Conservation (phyloP, 139 green algal species). For the Nannochloris sp. region DNA sequence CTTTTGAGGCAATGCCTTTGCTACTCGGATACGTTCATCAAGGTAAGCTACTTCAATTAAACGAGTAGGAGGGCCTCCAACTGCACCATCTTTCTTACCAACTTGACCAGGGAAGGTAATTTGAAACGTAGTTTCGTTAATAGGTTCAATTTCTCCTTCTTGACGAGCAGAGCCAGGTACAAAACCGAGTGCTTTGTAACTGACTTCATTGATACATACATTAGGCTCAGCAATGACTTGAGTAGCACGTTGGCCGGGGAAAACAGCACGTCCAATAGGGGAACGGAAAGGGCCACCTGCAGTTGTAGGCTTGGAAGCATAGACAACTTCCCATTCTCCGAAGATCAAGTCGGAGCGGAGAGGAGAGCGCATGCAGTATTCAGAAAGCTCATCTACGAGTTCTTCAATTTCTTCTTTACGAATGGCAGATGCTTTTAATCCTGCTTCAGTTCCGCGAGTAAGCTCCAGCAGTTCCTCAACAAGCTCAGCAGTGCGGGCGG, state of each 20-base stretch:
- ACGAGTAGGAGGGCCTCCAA: slow-evolving; percentile 8
- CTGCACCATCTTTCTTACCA: slow-evolving; percentile 1
- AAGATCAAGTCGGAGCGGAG: slow-evolving; percentile 18
- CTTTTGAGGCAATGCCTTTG: neutral
- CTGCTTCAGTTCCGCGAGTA: slow-evolving; percentile 7
- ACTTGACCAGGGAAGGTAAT: slow-evolving; percentile 14
- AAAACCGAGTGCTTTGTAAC: slow-evolving; percentile 29
- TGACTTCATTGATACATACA: slow-evolving; percentile 20
- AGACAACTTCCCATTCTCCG: slow-evolving; percentile 22
- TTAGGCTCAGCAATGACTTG: slow-evolving; percentile 15
- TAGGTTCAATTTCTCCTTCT: slow-evolving; percentile 14
- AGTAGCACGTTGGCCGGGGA: slow-evolving; percentile 12
- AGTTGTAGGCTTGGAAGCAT: slow-evolving; percentile 20
- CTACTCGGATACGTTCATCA: slow-evolving; percentile 25
- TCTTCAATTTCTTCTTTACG: slow-evolving; percentile 13
- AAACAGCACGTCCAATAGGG: slow-evolving; percentile 11
- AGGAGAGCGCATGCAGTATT: slow-evolving; percentile 15
- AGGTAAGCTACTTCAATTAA: slow-evolving; percentile 20
- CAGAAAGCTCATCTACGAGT: slow-evolving; percentile 21
- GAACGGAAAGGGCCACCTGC: slow-evolving; percentile 21
- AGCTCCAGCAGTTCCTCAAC: slow-evolving; percentile 8
- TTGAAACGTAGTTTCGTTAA: slow-evolving; percentile 15
- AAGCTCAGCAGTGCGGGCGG: neutral
- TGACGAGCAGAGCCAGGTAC: slow-evolving; percentile 13
- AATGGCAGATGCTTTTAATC: slow-evolving; percentile 1